These are phyloP conservation scores for Clathrospora elynae DNA, from an alignment of 2,329 filamentous ascomycete genomes.

Conservation along the genomic window DNA sequence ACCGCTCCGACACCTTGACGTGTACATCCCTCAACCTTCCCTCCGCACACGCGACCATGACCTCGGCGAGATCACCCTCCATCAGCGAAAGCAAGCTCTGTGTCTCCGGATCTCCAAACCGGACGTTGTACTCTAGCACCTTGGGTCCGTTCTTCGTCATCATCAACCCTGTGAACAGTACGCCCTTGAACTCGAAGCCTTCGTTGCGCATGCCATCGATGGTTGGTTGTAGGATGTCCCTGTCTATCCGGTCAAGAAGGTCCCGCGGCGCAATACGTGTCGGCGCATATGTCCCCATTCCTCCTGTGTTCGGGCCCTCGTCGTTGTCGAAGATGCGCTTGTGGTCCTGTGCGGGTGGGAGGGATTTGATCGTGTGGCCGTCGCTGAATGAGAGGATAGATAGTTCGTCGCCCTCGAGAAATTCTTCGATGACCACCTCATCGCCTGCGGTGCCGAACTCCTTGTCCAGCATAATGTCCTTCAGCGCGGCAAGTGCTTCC, in stretches of 20 bases:
- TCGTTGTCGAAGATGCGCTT: slow-evolving; percentile 94
- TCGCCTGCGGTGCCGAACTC: slow-evolving; percentile 86
- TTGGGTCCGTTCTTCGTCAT: slow-evolving; percentile 81
- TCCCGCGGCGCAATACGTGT: slow-evolving; percentile 59
- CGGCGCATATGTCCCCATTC: slow-evolving; percentile 97
- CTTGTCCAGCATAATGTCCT: slow-evolving; percentile 86
- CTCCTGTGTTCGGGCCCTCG: slow-evolving; percentile 89
- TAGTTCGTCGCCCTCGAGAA: slow-evolving; percentile 86
- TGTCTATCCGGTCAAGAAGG: slow-evolving; percentile 78
- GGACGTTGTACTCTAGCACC: slow-evolving; percentile 89
- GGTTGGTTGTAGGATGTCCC: slow-evolving; percentile 84
- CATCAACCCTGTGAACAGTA: slow-evolving; percentile 92
- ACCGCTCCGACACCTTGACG: slow-evolving; percentile 70
- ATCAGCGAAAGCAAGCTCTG: slow-evolving; percentile 84
- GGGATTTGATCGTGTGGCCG: slow-evolving; percentile 78
- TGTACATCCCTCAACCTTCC: slow-evolving; percentile 73
- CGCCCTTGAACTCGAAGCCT: slow-evolving; percentile 61
- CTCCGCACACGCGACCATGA: slow-evolving; percentile 84
- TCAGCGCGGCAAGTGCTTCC: slow-evolving; percentile 80
- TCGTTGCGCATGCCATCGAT: slow-evolving; percentile 87
- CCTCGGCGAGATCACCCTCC: slow-evolving; percentile 82
- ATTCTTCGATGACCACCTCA: slow-evolving; percentile 95
- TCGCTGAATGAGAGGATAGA: slow-evolving; percentile 92
- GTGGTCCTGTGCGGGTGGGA: slow-evolving; percentile 94
- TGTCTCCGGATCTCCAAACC: slow-evolving; percentile 90